Conservation (phyloP, 2,329 filamentous ascomycete genomes). For the Mycosphaerella sp. region DNA sequence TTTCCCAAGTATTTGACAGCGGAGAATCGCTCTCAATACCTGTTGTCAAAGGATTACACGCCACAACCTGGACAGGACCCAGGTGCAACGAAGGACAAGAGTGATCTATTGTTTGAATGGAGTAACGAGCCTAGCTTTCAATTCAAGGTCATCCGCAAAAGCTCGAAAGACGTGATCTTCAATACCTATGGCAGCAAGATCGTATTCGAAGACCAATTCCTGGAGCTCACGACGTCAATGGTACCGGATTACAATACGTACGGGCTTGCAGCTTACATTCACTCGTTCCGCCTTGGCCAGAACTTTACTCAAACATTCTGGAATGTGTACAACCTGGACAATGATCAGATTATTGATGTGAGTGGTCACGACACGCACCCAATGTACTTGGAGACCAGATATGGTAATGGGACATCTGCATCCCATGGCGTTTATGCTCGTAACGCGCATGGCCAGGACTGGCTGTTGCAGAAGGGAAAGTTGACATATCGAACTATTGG, state of each 20-base stretch:
- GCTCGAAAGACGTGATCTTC: slow-evolving; percentile 29
- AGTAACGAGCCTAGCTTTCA: slow-evolving; percentile 31
- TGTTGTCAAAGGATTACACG: slow-evolving; percentile 20
- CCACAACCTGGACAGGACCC: slow-evolving; percentile 18
- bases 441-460: slow-evolving; percentile 34
- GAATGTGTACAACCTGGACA: slow-evolving; percentile 29
- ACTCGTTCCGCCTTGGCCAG: slow-evolving; percentile 29
- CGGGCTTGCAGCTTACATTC: slow-evolving; percentile 30
- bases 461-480: slow-evolving; percentile 25
- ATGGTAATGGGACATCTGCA: slow-evolving; percentile 20
- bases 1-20: slow-evolving; percentile 24
- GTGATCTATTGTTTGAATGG: slow-evolving; percentile 31
- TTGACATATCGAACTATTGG: slow-evolving; percentile 32
- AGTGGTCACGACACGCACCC: slow-evolving; percentile 32
- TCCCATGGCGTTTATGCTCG: slow-evolving; percentile 33
- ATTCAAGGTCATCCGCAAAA: slow-evolving; percentile 25
- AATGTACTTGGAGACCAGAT: slow-evolving; percentile 33
- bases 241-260: slow-evolving; percentile 31
- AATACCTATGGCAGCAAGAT: slow-evolving; percentile 30
- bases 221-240: slow-evolving; percentile 30
- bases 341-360: slow-evolving; percentile 23
- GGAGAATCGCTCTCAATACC: slow-evolving; percentile 25
- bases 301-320: slow-evolving; percentile 32
- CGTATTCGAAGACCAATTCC: slow-evolving; percentile 33
- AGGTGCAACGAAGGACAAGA: slow-evolving; percentile 17